Percentiles rank a stretch among this genome's conserved stretches.
These are phyloP conservation scores for Leccinum uliginosum DNA, from an alignment of 768 basidiomycete genomes.

Conservation along the genomic window DNA sequence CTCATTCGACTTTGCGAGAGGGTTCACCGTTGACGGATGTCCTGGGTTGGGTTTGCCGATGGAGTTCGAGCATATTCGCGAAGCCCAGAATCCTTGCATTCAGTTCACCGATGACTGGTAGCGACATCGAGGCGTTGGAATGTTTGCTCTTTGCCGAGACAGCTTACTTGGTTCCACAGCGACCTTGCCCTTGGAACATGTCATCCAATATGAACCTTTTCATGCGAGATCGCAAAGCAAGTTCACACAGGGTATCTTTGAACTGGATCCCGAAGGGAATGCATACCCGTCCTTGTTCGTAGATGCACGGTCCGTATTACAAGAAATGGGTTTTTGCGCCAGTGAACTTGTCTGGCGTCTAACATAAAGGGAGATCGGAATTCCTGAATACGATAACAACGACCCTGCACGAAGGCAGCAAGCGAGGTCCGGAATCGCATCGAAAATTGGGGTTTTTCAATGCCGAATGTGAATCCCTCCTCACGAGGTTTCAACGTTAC, in stretches of 20 bases:
- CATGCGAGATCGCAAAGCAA: constrained; percentile 33
- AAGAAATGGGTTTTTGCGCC: constrained; percentile 63
- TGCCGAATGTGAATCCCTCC: constrained; percentile 55
- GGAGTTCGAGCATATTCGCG: constrained; percentile 29
- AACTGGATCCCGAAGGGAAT: constrained; percentile 38
- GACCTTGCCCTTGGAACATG: constrained; percentile 46
- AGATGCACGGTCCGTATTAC: constrained; percentile 43
- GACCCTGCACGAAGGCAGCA: constrained; percentile 24
- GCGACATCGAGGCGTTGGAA: constrained; percentile 38
- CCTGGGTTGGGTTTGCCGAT: constrained; percentile 43
- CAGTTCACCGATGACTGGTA: constrained; percentile 22
- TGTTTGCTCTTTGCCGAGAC: constrained; percentile 36
- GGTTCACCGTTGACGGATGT: constrained; percentile 40
- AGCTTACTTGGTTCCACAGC: constrained; percentile 32
- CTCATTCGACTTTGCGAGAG: constrained; percentile 33
- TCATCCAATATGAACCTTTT: constrained; percentile 49
- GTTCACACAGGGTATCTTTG: constrained; percentile 45
- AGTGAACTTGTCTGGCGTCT: constrained; percentile 67
- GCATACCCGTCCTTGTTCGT: constrained; percentile 41
- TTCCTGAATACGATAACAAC: constrained; percentile 33
- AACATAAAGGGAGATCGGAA: constrained; percentile 36
- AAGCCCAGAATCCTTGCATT: constrained; percentile 45
- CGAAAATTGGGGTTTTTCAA: constrained; percentile 58
- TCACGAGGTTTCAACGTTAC: constrained; percentile 65
- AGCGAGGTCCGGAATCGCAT: constrained; percentile 37